phyloP scores from a whole-genome alignment of 495 filamentous ascomycete species.

The Rostrohypoxylon terebratum region DNA sequence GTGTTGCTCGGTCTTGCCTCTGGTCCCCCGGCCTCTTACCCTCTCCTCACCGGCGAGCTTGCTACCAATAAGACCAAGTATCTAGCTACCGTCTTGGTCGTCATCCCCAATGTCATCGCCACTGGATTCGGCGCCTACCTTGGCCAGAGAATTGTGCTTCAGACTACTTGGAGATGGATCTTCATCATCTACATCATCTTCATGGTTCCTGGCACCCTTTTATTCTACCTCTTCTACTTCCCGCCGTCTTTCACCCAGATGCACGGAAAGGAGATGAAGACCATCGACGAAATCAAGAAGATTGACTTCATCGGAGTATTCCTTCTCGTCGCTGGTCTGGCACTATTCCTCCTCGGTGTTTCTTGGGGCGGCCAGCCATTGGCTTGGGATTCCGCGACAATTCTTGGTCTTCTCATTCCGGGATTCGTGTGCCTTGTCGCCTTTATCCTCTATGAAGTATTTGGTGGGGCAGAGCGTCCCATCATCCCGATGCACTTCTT shows the following conservation, averaged over 20 bases:
- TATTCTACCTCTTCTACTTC: constrained; percentile 53
- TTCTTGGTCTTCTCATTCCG: constrained; percentile 57
- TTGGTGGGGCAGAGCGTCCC: constrained; percentile 45
- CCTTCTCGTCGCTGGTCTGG: constrained; percentile 52
- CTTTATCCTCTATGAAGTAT: constrained; percentile 58
- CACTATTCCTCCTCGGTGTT: constrained; percentile 60
- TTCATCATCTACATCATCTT: constrained; percentile 55
- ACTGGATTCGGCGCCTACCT: constrained; percentile 42
- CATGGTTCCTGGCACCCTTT: constrained; percentile 36
- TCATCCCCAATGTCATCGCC: constrained; percentile 54
- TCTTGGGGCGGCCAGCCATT: constrained; percentile 61
- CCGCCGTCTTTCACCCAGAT: constrained; percentile 49
- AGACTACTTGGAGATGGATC: constrained; percentile 57
- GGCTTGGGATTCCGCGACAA: constrained; percentile 58
- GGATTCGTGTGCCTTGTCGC: constrained; percentile 54
- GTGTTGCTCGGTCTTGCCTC: constrained; percentile 51
- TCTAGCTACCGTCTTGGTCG: constrained; percentile 50
- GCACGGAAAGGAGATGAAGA: constrained; percentile 40
- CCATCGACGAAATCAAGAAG: constrained; percentile 46
- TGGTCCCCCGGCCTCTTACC: constrained; percentile 53
- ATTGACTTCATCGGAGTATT: constrained; percentile 57
- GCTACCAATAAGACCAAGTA: constrained; percentile 60
- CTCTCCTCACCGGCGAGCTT: constrained; percentile 56
- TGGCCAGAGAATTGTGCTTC: constrained; percentile 35
- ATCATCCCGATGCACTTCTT: constrained; percentile 58